phyloP scores from a whole-genome alignment of 2,329 filamentous ascomycete genomes.

The Fusarium sp. region DNA sequence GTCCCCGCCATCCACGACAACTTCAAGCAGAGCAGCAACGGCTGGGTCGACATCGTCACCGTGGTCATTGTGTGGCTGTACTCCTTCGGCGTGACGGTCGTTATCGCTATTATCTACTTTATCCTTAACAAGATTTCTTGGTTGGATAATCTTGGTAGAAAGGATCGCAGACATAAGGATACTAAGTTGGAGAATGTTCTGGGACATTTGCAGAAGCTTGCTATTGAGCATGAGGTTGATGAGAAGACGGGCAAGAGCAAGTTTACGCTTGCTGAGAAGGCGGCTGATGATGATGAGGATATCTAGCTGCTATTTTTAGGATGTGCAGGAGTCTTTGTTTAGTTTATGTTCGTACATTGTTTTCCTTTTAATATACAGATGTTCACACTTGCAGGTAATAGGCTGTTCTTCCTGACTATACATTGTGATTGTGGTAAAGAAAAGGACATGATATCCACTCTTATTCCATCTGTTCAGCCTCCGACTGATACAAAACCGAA shows the following conservation, averaged over 20 bases:
- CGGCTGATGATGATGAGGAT: conserved; percentile 23
- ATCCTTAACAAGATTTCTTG: conserved; percentile 32
- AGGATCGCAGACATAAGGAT: conserved; percentile 27
- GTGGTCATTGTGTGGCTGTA: conserved; percentile 31
- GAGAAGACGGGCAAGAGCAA: conserved; percentile 33
- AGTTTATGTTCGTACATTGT: neutral
- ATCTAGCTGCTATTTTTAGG: neutral
- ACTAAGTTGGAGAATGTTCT: conserved; percentile 29
- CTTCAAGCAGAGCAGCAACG: conserved; percentile 30
- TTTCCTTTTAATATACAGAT: neutral
- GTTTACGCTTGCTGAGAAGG: conserved; percentile 22
- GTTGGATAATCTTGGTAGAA: conserved; percentile 23
- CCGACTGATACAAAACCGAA: too few relatives aligned
- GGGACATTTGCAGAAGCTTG: conserved; percentile 25
- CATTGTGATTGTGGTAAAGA: neutral
- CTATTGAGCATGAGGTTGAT: conserved; percentile 27
- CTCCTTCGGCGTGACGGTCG: conserved; percentile 25
- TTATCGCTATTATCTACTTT: conserved; percentile 30
- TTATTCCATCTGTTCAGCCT: neutral
- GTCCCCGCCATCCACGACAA: neutral
- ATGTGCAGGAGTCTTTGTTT: neutral
- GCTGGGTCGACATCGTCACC: conserved; percentile 26
- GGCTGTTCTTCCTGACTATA: neutral
- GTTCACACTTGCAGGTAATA: neutral
- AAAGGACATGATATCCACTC: neutral